These are phyloP conservation scores for Paramecium pentaurelia DNA, from an alignment of 73 alveolate species.

Conservation along the genomic window DNA sequence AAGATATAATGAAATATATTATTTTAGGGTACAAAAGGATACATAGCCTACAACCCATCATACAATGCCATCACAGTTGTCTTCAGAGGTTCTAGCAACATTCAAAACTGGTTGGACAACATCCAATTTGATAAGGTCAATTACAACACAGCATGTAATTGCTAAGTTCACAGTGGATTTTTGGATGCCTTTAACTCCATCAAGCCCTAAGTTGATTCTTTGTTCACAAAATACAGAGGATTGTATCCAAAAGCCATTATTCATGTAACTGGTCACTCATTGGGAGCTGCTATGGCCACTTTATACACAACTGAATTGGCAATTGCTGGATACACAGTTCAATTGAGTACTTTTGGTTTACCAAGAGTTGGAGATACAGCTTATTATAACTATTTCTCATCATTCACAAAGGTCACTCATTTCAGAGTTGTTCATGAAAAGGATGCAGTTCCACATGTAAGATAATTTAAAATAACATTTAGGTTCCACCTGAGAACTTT, in stretches of 20 bases:
- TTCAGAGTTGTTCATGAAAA: constrained; percentile 31
- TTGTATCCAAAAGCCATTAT: constrained; percentile 28
- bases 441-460: constrained; percentile 17
- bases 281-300: constrained; percentile 62
- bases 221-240: background rate
- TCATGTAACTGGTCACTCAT: constrained; percentile 44
- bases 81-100: constrained; percentile 5
- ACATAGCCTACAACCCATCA: background rate
- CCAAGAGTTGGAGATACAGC: constrained; percentile 61
- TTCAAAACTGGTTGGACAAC: background rate
- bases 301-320: constrained; percentile 29
- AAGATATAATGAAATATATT: background rate
- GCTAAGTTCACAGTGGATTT: constrained; percentile 55
- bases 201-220: background rate
- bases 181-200: constrained; percentile 24
- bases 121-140: background rate
- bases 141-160: background rate
- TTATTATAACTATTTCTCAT: background rate
- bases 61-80: background rate
- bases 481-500: background rate
- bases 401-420: background rate
- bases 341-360: constrained; percentile 54
- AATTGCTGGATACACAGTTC: background rate
- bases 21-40: background rate
- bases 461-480: background rate